Base-by-base conservation (phyloP, 768 basidiomycete genomes). In the Coprinopsis sp. region DNA sequence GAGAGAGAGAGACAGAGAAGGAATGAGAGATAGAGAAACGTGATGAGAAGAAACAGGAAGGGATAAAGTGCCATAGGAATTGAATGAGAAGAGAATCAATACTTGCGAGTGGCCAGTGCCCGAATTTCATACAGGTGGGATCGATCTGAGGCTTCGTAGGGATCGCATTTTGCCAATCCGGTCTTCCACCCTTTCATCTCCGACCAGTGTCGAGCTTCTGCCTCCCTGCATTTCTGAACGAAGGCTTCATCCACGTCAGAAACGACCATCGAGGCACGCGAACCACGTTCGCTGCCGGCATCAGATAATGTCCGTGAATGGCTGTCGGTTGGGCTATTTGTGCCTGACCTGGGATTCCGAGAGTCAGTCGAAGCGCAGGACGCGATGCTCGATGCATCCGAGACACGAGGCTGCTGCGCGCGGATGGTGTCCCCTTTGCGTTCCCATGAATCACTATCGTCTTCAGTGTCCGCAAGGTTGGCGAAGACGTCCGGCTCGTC, bases 401-500 rank as follows among this genome's bases (percentile, higher is more conserved):
- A 62, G 25, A 62, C 60, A 46, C 61, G 59, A 31, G 48, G 38
- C 4, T 23, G 29, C 45, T 64, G 67, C 44, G 70, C 74, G 37
- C 86, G 85, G 41, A 94, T 91, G 1, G 91, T 93, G 22, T 82
- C 86, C 18, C 81, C 84, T 53, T 82, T 84, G 23, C 73, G 72
- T 60, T 85, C 85, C 80, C 83, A 87, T 18, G 65, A 72, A 44
- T 78, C 78, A 38, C 77, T 78, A 42, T 87, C 87, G 48, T 90
- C 85, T 61, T 94, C 92, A 55, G 95, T 94, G 53, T 95, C 93
- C 2, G 86, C 89, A 23, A 93, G 77, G 54, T 90, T 87, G 37
- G 89, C 91, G 62, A 96, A 95, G n/a, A 93, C 87, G 60, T 97
- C 93, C 6, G 90, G 89, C 60, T 97, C 93, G 31, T 94, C 91